Evolutionary conservation across 2,329 filamentous ascomycete genomes (phyloP), one percentile per base, ranked within the genome.

Genomic region (Diaporthe vexans): DNA sequence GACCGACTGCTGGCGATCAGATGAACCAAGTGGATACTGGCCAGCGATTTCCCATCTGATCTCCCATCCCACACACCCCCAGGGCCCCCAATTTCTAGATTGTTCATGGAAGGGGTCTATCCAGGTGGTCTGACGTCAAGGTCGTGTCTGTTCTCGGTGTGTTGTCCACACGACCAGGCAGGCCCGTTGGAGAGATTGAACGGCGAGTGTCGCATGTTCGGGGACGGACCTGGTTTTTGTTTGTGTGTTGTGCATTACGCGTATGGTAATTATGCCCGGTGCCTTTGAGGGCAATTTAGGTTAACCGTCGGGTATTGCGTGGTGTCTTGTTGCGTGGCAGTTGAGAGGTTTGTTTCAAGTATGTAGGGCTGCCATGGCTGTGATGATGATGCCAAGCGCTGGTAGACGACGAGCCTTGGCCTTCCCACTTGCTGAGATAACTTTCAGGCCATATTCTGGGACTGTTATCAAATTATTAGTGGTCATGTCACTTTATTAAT

Each of bases 11-110:
- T 26, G 63, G 63, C 63, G 63, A 68, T 68, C 48, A 68, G 63
- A 68, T 68, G 63, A 68, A 68, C 63, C 48, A 68, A 24, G 63
- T 68, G 63, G 63, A 7, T 68, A 54, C 63, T 26, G 24, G 0
- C 26, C 8, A 11, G 5, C 26, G 13, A 54, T 35, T 35, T 24
- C 43, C 46, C 58, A 51, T 65, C 61, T 65, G 43, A 29, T 61
- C 57, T 58, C 9, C n/a, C 21, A 51, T 58, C 19, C 57, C 21
- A 51, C n/a, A 9, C 9, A 26, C 10, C 35, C 57, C 37, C 7
- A n/a, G 24, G 17, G 9, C 43, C 21, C 46, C 11, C 33, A 13
- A n/a, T 35, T 52, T 52, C 46, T 52, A 35, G 63, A 37, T 37
- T 40, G 6, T 21, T 35, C 46, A 4, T 19, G 17, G 40, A 40